A percentile compares a stretch with the other conserved stretches of the same genome.
These are phyloP conservation scores for Cytospora chrysosperma DNA, from an alignment of 2,329 filamentous ascomycete genomes.

Conservation along the genomic window DNA sequence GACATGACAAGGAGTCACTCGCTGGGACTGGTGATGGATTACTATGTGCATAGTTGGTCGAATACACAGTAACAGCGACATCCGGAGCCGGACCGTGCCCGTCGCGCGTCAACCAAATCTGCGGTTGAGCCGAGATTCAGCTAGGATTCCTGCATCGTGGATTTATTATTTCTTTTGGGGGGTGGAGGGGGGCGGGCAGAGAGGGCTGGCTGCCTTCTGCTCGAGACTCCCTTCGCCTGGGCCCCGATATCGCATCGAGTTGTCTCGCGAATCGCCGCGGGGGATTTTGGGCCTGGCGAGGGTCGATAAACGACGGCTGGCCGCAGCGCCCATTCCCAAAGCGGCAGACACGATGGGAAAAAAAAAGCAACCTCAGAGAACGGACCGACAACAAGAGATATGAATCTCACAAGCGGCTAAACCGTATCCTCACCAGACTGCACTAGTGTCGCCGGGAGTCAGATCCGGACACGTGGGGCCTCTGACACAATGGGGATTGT, in stretches of 20 bases:
- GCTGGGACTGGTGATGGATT: too few species aligned
- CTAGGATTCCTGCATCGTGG: background rate
- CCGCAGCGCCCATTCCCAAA: background rate
- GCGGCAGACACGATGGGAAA: too few species aligned
- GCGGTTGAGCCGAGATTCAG: background rate
- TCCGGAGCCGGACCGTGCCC: background rate
- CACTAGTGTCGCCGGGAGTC: conserved; percentile 3
- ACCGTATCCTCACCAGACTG: background rate
- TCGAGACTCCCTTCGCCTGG: background rate
- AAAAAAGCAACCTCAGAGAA: background rate
- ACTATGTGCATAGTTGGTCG: too few species aligned
- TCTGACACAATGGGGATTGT: conserved; percentile 13
- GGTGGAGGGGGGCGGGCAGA: too few species aligned
- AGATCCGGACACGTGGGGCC: conserved; percentile 17
- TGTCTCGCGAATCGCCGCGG: too few species aligned
- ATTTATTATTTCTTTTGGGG: too few species aligned
- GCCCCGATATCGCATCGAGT: background rate
- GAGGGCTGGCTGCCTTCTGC: too few species aligned
- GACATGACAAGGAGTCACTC: too few species aligned
- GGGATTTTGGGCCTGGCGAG: background rate
- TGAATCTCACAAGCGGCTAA: background rate
- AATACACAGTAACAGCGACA: background rate
- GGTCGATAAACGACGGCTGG: background rate
- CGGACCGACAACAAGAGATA: too few species aligned
- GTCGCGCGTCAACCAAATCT: background rate